A percentile compares a stretch with the other conserved stretches of the same genome.
Conservation (phyloP, 306 rosid genomes). For the Betula pendula region DNA sequence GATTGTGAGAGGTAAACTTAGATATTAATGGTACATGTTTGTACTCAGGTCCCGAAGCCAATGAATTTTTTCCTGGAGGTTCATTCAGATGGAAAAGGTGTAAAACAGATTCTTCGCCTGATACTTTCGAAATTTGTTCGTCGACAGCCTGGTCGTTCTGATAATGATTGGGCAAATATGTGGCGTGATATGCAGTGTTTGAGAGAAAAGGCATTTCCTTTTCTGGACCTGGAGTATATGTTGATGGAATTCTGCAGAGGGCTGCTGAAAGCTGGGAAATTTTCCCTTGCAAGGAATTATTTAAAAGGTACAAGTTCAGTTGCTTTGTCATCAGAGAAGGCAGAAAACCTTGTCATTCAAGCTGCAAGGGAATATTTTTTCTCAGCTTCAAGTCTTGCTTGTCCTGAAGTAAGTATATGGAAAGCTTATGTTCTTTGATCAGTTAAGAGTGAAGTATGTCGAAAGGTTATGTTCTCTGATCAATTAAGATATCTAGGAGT, state of each 20-base stretch:
- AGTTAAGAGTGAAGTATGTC: slow-evolving; percentile 51
- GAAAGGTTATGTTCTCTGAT: slow-evolving; percentile 12
- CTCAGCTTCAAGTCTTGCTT: slow-evolving; percentile 92
- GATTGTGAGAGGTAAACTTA: background rate
- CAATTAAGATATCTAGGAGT: slow-evolving; percentile 1
- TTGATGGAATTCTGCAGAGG: slow-evolving; percentile 94
- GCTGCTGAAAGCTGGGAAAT: slow-evolving; percentile 93
- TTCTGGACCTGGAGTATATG: slow-evolving; percentile 84
- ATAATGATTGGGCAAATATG: slow-evolving; percentile 97
- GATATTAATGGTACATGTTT: slow-evolving; percentile 17
- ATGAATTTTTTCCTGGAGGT: slow-evolving; percentile 72
- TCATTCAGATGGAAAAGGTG: slow-evolving; percentile 79
- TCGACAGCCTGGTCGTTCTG: slow-evolving; percentile 84
- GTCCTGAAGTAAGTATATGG: slow-evolving; percentile 82
- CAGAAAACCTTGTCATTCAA: slow-evolving; percentile 95
- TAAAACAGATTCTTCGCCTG: slow-evolving; percentile 95
- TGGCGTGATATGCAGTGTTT: slow-evolving; percentile 95
- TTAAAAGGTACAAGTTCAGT: slow-evolving; percentile 95
- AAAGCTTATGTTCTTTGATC: slow-evolving; percentile 12
- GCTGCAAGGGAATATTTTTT: slow-evolving; percentile 95
- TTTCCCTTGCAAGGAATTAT: slow-evolving; percentile 94
- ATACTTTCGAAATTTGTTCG: slow-evolving; percentile 90
- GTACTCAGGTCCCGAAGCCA: slow-evolving; percentile 90
- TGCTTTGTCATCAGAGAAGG: slow-evolving; percentile 84
- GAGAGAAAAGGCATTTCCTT: slow-evolving; percentile 88